phyloP scores from a whole-genome alignment of 2,329 filamentous ascomycete species.

The Cytospora schulzeri region DNA sequence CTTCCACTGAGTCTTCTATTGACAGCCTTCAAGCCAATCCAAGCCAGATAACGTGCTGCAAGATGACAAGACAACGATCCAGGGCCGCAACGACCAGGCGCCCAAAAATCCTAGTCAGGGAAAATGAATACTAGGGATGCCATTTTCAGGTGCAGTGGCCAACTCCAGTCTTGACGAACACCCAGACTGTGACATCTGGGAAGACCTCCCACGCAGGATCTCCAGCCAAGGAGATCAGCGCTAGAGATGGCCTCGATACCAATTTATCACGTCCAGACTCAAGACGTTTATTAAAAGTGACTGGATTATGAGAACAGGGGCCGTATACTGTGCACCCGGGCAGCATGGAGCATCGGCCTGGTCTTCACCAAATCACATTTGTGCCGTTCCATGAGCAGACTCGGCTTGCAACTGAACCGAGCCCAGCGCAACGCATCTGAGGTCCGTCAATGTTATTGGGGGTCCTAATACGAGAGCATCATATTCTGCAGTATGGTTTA shows the following conservation, averaged over 20 bases:
- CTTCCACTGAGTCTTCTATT: background rate
- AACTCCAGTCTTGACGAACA: background rate
- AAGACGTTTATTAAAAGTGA: background rate
- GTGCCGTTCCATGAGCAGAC: background rate
- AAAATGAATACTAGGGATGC: background rate
- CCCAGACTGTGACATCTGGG: no score
- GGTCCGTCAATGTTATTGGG: background rate
- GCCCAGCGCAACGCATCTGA: background rate
- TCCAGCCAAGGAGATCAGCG: background rate
- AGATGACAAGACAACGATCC: background rate
- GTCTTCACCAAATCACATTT: background rate
- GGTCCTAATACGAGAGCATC: background rate
- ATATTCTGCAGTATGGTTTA: background rate
- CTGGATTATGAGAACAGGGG: background rate
- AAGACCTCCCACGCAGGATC: background rate
- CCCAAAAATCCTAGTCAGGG: background rate
- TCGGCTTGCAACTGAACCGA: background rate
- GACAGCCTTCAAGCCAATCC: conserved; percentile 12
- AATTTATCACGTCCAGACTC: background rate
- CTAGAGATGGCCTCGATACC: background rate
- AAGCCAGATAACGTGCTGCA: background rate
- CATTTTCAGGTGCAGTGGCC: background rate
- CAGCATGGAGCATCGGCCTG: background rate
- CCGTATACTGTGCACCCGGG: background rate
- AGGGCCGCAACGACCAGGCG: conserved; percentile 1